A percentile compares a stretch with the other conserved stretches of the same genome.
phyloP scores from a whole-genome alignment of 1,284 basidiomycete genomes.

The Ceraceosorus bombacis region DNA sequence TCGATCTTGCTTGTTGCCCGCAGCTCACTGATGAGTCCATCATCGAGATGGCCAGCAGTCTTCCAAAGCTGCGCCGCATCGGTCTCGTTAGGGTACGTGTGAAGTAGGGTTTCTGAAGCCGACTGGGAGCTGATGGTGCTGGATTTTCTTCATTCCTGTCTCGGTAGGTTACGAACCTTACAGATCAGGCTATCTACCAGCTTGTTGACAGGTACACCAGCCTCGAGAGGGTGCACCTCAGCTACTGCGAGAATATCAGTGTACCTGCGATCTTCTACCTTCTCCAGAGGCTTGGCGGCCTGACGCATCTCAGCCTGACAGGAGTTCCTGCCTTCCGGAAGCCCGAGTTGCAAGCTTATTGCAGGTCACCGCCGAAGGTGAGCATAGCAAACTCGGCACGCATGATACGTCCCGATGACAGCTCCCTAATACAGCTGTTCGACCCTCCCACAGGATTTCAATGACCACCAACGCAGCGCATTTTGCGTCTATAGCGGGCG shows the following conservation, averaged over 20 bases:
- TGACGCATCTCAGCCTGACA: slow-evolving; percentile 91
- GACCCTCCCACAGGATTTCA: slow-evolving; percentile 68
- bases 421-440: background rate
- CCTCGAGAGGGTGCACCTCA: slow-evolving; percentile 90
- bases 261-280: slow-evolving; percentile 86
- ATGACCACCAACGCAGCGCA: slow-evolving; percentile 75
- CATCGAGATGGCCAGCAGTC: slow-evolving; percentile 70
- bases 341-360: slow-evolving; percentile 79
- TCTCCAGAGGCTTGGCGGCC: slow-evolving; percentile 72
- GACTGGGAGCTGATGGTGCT: background rate
- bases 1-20: slow-evolving; percentile 94
- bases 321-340: slow-evolving; percentile 87
- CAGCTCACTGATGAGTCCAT: slow-evolving; percentile 87
- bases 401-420: background rate
- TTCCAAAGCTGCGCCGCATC: slow-evolving; percentile 86
- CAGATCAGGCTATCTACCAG: slow-evolving; percentile 83
- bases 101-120: background rate
- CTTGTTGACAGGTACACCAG: slow-evolving; percentile 64
- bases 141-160: background rate
- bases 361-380: slow-evolving; percentile 77
- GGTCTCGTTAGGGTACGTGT: slow-evolving; percentile 79
- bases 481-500: slow-evolving; percentile 97
- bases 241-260: slow-evolving; percentile 91
- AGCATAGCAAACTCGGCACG: slow-evolving; percentile 32
- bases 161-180: slow-evolving; percentile 70